Evolutionary conservation across 2,329 filamentous ascomycete species (phyloP).

Genomic region (Penicillium sp.): DNA sequence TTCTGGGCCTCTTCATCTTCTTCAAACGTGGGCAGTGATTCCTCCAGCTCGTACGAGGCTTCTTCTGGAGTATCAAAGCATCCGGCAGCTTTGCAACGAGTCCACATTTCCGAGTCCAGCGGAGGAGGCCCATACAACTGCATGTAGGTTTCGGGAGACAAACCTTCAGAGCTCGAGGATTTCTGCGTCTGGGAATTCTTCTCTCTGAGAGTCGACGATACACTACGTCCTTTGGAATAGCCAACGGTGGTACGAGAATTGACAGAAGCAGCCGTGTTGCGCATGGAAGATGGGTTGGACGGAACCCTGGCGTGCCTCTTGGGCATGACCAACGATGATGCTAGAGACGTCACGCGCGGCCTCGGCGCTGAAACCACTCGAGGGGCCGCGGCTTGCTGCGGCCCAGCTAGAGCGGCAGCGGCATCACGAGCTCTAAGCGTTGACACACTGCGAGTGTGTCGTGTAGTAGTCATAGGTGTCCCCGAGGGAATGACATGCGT

Average conservation of each 20-base stretch:
- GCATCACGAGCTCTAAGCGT: constrained; percentile 45
- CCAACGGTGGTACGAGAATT: constrained; percentile 80
- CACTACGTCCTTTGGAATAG: constrained; percentile 71
- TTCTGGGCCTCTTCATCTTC: constrained; percentile 42
- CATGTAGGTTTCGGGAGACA: constrained; percentile 46
- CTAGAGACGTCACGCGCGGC: constrained; percentile 37
- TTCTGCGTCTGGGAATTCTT: constrained; percentile 24
- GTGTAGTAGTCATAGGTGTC: constrained; percentile 23
- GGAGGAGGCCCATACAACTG: constrained; percentile 44
- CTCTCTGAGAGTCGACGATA: constrained; percentile 33
- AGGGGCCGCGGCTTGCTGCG: constrained; percentile 35
- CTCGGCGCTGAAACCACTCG: constrained; percentile 32
- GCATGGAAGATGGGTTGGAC: constrained; percentile 53
- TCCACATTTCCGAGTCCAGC: constrained; percentile 46
- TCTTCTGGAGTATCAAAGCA: constrained; percentile 34
- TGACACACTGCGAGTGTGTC: constrained; percentile 33
- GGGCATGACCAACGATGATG: constrained; percentile 33
- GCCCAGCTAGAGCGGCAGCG: constrained; percentile 38
- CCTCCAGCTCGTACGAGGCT: constrained; percentile 26
- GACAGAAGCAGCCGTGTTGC: constrained; percentile 61
- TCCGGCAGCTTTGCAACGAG: constrained; percentile 40
- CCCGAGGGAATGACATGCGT: constrained; percentile 26
- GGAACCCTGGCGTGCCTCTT: constrained; percentile 48
- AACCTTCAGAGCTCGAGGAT: constrained; percentile 23
- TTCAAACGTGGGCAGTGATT: constrained; percentile 32